Base-by-base conservation (phyloP, 257 asterid genomes). In the Petunia secreta region DNA sequence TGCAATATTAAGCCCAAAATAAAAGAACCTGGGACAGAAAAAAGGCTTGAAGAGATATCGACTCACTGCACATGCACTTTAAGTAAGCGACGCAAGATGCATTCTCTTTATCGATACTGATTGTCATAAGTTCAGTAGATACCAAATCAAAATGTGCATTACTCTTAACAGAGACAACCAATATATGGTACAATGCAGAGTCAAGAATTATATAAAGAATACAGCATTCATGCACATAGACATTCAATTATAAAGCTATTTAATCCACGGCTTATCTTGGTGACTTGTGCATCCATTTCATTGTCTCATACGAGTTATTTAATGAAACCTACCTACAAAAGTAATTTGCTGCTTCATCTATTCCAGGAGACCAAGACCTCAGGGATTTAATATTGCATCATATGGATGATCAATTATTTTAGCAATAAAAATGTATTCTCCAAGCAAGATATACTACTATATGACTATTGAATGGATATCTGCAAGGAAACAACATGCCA, bases 181-280 rank as follows among this genome's bases (percentile, higher is more conserved):
- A 48, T 50, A 50, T 50, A 50, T 71, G 77, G 77, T 71, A 50
- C 25, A 48, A 16, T 25, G 77, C 77, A 46, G 11, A 46, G 59
- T 69, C 59, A 2, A 69, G 77, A 69, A 46, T 41, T 25, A 48
- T 71, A 48, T 52, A 52, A 52, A 52, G 57, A 52, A 52, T 52
- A 2, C 15, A 9, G 9, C 60, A 48, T 48, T 71, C n/a, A 46
- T 48, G 60, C 0, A 71, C 60, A 48, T 0, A 34, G 34, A 48
- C 0, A 73, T 10, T 73, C 34, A 5, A 71, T 73, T 13, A 73
- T 73, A 2, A 73, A 73, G 0, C 44, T 48, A 1, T 73, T 6
- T 71, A 48, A 50, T 10, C 60, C 52, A 71, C 44, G 48, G 44
- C 77, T 10, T 46, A 50, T 50, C 7, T 71, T 50, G 46, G 41